Base-by-base conservation (phyloP, 1,284 basidiomycete genomes). In the Volvariella surrecta region DNA sequence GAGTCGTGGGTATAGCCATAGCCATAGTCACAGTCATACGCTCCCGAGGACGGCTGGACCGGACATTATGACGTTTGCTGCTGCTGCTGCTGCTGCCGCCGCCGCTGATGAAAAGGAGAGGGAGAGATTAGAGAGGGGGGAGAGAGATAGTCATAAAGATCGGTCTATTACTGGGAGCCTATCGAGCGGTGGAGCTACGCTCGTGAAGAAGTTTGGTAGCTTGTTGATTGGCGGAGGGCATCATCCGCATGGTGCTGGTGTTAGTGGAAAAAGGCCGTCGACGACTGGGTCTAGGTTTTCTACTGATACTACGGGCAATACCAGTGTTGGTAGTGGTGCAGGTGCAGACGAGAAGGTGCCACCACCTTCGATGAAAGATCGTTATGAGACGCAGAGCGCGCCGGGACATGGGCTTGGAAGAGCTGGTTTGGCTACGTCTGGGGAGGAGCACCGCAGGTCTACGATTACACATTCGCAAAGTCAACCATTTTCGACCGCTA, bases 201-300 rank as follows among this genome's bases (percentile, higher is more conserved):
- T 88, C 16, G 82, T 82, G 44, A 68, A 82, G 54, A 79, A 76
- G 63, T 87, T 88, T 53, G 82, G 83, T 19, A 82, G 76, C 46
- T 58, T 88, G 51, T 61, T 82, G 32, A 73, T 71, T 22, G 77
- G 72, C n/a, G 57, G 55, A 4, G 61, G 68, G 2, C 71, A 73
- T 43, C 58, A 11, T 6, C 24, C 24, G 24, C 24, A 28, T 28
- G 24, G 24, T 28, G 24, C 24, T 28, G 24, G 24, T 28, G 24
- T 28, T 6, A 11, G 24, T 6, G 24, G 24, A 11, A 28, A 11
- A 28, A 6, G 11, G 24, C 6, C 24, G 24, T 28, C 24, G 6
- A 28, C 24, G 24, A 28, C 24, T 28, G 24, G 24, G 11, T 28
- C 24, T 6, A 28, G 24, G 24, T 28, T 28, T 4, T 66, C 74